Base-by-base conservation (phyloP, 1,139 yeast species). In the Taphrina flavorubra region DNA sequence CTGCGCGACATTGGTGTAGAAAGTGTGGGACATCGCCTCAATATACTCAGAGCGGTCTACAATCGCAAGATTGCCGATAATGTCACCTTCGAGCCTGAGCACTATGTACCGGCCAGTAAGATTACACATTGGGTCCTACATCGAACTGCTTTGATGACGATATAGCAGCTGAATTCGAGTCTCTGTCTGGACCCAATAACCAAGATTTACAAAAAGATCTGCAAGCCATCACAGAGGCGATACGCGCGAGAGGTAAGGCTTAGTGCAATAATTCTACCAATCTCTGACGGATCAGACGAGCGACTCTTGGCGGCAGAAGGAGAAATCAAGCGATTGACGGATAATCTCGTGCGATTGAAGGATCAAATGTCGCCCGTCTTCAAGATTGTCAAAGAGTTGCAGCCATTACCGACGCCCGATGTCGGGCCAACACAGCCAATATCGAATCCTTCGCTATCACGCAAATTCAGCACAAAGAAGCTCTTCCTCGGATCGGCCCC, bases 341-440 rank as follows among this genome's bases (percentile, higher is more conserved):
- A 80, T 4, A 72, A 73, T 55, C 74, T 77, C 67, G 69, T 74
- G 16, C 72, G 79, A 49, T 74, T 81, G 39, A 74, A 83, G n/a
- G 80, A 79, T 57, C 82, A 80, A 67, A 70, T 80, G 56, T 70
- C 80, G 46, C 82, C 82, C 36, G 73, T 79, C 11, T 78, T 79
- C 72, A 75, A 80, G 49, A 71, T 77, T 65, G 79, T 74, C 69
- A 81, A 81, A 71, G 83, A 81, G 65, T 72, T 77, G 59, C 79
- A 78, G 70, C 83, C 83, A 11, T 74, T 81, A 63, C 83, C 83
- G 5, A 79, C 80, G 14, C 83, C 82, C 0, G 81, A 78, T 16
- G 73, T 60, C 2, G 36, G 65, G 2, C 42, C 25, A 13, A 20
- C 46, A 39, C 37, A 62, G 16, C n/a, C 68, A 51, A 20, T 59